Percentiles rank a stretch among this genome's conserved stretches.
Conservation (phyloP, 306 rosid species). For the Astragalus membranaceus region DNA sequence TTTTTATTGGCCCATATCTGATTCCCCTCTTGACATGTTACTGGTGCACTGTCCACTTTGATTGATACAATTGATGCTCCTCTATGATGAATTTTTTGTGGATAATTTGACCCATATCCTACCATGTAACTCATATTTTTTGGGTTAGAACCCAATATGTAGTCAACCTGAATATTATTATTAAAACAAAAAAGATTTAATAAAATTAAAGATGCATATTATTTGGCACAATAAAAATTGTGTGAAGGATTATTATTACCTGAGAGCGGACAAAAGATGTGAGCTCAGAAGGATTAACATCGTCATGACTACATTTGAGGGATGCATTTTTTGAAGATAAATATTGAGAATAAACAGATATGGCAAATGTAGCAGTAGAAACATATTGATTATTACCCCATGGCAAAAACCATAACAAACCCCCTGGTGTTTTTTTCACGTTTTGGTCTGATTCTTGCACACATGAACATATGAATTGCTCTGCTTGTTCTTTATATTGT, state of each 20-base stretch:
- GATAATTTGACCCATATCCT: slow-evolving; percentile 46
- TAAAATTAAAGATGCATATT: too few species aligned
- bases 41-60: slow-evolving; percentile 14
- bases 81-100: slow-evolving; percentile 48
- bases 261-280: slow-evolving; percentile 17
- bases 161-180: slow-evolving; percentile 10
- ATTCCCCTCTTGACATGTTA: slow-evolving; percentile 41
- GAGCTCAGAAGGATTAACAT: slow-evolving; percentile 28
- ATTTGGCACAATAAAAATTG: too few species aligned
- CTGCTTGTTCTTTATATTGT: slow-evolving; percentile 37
- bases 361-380: slow-evolving; percentile 35
- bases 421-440: slow-evolving; percentile 29
- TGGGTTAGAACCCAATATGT: slow-evolving; percentile 53
- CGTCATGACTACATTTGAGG: slow-evolving; percentile 16
- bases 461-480: slow-evolving; percentile 42
- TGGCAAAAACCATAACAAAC: slow-evolving; percentile 39
- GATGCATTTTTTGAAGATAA: slow-evolving; percentile 14
- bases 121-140: slow-evolving; percentile 51
- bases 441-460: slow-evolving; percentile 33
- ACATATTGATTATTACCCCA: slow-evolving; percentile 49
- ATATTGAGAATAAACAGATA: slow-evolving; percentile 33
- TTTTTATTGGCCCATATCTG: slow-evolving; percentile 23
- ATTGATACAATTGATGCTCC: slow-evolving; percentile 55
- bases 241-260: too few species aligned
- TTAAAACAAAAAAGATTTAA: too few species aligned